Evolutionary conservation across 345 rosid genomes (phyloP).

Genomic region (Salix dunnii): DNA sequence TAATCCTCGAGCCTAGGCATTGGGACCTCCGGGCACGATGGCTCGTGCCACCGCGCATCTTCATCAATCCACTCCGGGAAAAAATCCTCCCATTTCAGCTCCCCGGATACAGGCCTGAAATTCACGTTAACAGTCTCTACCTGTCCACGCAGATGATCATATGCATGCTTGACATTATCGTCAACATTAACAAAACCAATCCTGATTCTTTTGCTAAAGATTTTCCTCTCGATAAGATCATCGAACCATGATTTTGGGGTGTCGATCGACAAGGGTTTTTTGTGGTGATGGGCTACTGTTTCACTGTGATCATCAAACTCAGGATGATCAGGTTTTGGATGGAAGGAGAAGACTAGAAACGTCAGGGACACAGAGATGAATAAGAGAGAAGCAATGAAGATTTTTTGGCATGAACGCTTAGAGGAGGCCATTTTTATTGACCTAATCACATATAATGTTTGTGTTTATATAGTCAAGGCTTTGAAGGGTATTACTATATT

Average conservation of each 20-base stretch:
- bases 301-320: background rate
- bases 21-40: conserved; percentile 67
- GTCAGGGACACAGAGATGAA: conserved; percentile 38
- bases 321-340: conserved; percentile 4
- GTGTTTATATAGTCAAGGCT: conserved; percentile 7
- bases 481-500: background rate
- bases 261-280: background rate
- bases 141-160: conserved; percentile 17
- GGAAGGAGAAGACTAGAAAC: conserved; percentile 31
- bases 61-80: conserved; percentile 82
- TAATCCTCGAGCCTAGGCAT: conserved; percentile 47
- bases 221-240: conserved; percentile 28
- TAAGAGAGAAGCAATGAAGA: conserved; percentile 40
- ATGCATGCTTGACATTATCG: background rate
- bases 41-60: conserved; percentile 22
- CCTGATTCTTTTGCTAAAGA: conserved; percentile 29
- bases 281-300: background rate
- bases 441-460: background rate
- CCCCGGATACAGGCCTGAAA: conserved; percentile 34
- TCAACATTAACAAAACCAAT: conserved; percentile 59
- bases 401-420: conserved; percentile 33
- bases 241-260: conserved; percentile 39
- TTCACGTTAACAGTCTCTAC: conserved; percentile 29
- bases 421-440: conserved; percentile 34
- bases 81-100: conserved; percentile 49